These are phyloP conservation scores for Potentilla sterilis DNA, from an alignment of 306 rosid species.

Conservation along the genomic window DNA sequence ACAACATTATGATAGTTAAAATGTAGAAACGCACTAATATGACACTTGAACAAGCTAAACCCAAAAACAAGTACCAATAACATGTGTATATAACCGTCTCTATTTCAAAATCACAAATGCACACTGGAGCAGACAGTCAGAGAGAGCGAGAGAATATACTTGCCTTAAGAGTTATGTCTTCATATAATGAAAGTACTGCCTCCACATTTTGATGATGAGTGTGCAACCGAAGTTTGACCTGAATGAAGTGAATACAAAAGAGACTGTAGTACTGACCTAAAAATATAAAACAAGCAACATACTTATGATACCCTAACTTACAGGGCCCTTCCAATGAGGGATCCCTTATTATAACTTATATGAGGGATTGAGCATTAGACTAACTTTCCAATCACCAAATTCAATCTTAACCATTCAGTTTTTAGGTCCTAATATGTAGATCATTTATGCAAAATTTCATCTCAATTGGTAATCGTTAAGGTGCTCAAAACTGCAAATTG, in stretches of 20 bases:
- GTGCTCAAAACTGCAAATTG: too few relatives aligned
- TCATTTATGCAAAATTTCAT: too few relatives aligned
- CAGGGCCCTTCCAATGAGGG: too few relatives aligned
- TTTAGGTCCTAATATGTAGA: too few relatives aligned
- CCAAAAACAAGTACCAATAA: too few relatives aligned
- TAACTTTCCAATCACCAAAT: too few relatives aligned
- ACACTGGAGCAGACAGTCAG: not conserved
- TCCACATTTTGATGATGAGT: constrained; percentile 93
- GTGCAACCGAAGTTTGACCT: constrained; percentile 81
- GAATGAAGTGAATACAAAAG: constrained; percentile 24
- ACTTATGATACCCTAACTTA: not conserved
- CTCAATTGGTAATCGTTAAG: too few relatives aligned
- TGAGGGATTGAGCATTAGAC: too few relatives aligned
- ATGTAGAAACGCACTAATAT: too few relatives aligned
- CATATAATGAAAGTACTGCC: constrained; percentile 74
- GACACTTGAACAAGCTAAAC: too few relatives aligned
- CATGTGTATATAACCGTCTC: not conserved
- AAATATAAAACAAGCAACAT: not conserved
- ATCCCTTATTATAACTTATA: too few relatives aligned
- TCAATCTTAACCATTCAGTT: too few relatives aligned
- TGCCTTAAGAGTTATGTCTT: constrained; percentile 65
- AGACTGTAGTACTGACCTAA: not conserved
- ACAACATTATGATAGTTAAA: not conserved
- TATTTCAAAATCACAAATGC: not conserved
- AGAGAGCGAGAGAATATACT: constrained; percentile 20